phyloP scores from a whole-genome alignment of 257 asterid species.

The Ocimum tenuiflorum region DNA sequence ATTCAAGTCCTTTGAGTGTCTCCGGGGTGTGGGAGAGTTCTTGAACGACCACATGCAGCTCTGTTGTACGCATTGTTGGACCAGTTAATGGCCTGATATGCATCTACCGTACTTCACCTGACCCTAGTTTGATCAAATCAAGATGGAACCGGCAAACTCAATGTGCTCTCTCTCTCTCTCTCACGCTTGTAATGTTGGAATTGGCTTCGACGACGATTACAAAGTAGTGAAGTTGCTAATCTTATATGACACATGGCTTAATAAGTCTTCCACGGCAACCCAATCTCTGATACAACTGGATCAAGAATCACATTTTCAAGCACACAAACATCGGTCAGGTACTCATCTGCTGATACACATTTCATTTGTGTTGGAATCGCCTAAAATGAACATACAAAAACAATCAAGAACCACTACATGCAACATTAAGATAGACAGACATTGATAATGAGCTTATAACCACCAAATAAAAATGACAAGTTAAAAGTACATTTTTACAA shows the following conservation, averaged over 20 bases:
- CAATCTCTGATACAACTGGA: constrained; percentile 76
- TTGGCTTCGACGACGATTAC: no score
- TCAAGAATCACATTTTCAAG: constrained; percentile 55
- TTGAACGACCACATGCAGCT: no score
- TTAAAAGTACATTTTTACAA: not conserved
- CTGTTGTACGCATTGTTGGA: no score
- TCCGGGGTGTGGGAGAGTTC: no score
- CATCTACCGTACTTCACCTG: no score
- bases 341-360: constrained; percentile 58
- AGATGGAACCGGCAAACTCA: no score
- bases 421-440: not conserved
- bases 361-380: constrained; percentile 79
- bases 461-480: not conserved
- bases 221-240: no score
- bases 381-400: constrained; percentile 27
- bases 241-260: constrained; percentile 67
- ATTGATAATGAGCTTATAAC: not conserved
- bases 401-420: constrained; percentile 1
- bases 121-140: no score
- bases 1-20: no score
- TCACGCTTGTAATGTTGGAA: no score
- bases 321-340: constrained; percentile 43
- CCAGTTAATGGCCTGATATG: no score
- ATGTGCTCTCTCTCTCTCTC: no score
- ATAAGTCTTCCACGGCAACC: constrained; percentile 96